Conservation (phyloP, 768 basidiomycete species). For the Agaricus blazei region DNA sequence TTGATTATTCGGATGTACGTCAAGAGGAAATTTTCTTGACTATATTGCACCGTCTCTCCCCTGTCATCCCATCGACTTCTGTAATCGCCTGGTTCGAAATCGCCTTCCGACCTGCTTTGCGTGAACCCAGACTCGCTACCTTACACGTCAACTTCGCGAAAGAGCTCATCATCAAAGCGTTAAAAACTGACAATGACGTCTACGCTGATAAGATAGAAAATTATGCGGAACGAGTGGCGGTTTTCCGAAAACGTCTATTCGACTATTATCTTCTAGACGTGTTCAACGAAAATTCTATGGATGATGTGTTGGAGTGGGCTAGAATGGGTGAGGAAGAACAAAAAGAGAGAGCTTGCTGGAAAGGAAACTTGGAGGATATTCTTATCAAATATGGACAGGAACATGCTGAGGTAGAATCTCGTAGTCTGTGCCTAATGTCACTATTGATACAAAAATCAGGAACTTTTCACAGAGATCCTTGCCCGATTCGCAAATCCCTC, state of each 20-base stretch:
- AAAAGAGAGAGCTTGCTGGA: slow-evolving; percentile 62
- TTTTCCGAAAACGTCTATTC: slow-evolving; percentile 65
- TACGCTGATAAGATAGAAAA: slow-evolving; percentile 21
- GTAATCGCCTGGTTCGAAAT: slow-evolving; percentile 84
- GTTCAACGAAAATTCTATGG: slow-evolving; percentile 67
- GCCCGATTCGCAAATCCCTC: slow-evolving; percentile 54
- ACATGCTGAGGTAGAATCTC: slow-evolving; percentile 52
- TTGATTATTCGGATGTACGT: slow-evolving; percentile 56
- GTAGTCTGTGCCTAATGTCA: neutral
- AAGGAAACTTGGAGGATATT: slow-evolving; percentile 72
- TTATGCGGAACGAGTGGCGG: slow-evolving; percentile 43
- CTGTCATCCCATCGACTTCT: slow-evolving; percentile 57
- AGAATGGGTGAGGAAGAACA: slow-evolving; percentile 59
- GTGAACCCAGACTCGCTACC: slow-evolving; percentile 64
- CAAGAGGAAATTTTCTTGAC: slow-evolving; percentile 67
- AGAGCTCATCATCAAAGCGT: slow-evolving; percentile 61
- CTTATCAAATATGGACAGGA: slow-evolving; percentile 61
- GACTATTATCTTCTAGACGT: slow-evolving; percentile 77
- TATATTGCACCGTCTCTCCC: slow-evolving; percentile 56
- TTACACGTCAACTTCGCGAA: slow-evolving; percentile 60
- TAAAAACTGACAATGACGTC: slow-evolving; percentile 38
- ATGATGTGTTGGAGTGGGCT: slow-evolving; percentile 73
- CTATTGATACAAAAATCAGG: slow-evolving; percentile 33
- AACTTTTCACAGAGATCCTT: slow-evolving; percentile 64
- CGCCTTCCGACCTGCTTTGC: slow-evolving; percentile 69